Evolutionary conservation across 768 basidiomycete species (phyloP), one percentile per base, ranked within the genome.

Genomic region (Collybiopsis confluens): DNA sequence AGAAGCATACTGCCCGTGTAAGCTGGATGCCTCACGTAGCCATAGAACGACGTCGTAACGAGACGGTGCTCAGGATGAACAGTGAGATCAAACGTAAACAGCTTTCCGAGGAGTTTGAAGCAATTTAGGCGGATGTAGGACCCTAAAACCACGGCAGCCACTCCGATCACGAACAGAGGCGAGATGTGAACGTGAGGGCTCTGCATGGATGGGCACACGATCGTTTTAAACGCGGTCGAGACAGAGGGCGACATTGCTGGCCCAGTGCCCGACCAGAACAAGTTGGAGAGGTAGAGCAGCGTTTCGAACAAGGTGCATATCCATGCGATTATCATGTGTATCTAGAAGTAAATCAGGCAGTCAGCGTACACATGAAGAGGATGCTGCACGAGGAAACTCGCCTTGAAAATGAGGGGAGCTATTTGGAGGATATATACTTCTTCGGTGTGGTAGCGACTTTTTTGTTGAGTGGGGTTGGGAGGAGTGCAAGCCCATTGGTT

Each of bases 21-120:
- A 0, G 79, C 73, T 15, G 81, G 81, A 63, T 82, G 81, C 6
- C 81, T 76, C 49, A 81, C 81, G 54, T 75, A 74, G 7, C 63
- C 55, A 60, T 82, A 82, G 54, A 72, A 76, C 20, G 78, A 73
- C 15, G 64, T 62, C 2, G 79, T 81, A 58, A 82, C 67, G 45
- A 82, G 72, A 43, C 64, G 71, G 64, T 83, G 82, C 28, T 68
- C 63, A 2, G 79, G 78, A 54, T 76, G 78, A 37, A 83, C 64
- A 40, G 80, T 80, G 40, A 83, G 72, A 59, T 82, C 80, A 61
- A 82, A 83, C 0, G 81, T 82, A 68, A 83, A 83, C 49, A 81
- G 64, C 2, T 70, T 61, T 1, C 80, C 81, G 23, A 83, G 77
- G 21, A 76, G 70, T 52, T 65, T 68, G 74, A 79, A 83, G 60